These are phyloP conservation scores for Xeromyces bisporus DNA, from an alignment of 495 filamentous ascomycete species.

Conservation along the genomic window DNA sequence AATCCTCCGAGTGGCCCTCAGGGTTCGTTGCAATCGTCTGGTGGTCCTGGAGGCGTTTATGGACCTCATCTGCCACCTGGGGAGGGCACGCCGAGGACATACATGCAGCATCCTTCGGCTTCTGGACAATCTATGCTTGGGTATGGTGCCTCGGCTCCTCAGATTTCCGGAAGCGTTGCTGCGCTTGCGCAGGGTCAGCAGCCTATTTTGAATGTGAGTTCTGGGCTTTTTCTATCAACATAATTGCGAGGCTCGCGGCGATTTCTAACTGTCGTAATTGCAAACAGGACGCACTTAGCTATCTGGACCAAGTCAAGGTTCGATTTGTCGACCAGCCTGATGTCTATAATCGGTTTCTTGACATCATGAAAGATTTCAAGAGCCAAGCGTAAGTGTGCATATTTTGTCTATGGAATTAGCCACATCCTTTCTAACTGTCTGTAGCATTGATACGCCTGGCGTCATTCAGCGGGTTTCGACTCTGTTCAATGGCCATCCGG, in stretches of 20 bases:
- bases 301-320: slow-evolving; percentile 96
- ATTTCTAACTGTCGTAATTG: too few relatives aligned
- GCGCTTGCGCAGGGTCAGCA: slow-evolving; percentile 71
- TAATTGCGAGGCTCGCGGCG: too few relatives aligned
- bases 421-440: slow-evolving; percentile 6
- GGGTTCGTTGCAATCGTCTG: slow-evolving; percentile 48
- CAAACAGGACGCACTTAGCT: slow-evolving; percentile 82
- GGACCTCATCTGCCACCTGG: slow-evolving; percentile 46
- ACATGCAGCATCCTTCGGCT: slow-evolving; percentile 44
- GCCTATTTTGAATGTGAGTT: slow-evolving; percentile 77
- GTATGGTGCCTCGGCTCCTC: slow-evolving; percentile 27
- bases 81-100: slow-evolving; percentile 41
- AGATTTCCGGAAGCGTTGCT: slow-evolving; percentile 38
- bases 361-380: slow-evolving; percentile 99
- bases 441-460: slow-evolving; percentile 88
- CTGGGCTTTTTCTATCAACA: too few relatives aligned
- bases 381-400: slow-evolving; percentile 66
- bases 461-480: slow-evolving; percentile 94
- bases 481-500: slow-evolving; percentile 93
- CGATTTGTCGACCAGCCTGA: slow-evolving; percentile 94
- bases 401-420: background rate
- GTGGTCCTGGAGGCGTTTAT: slow-evolving; percentile 46
- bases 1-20: slow-evolving; percentile 32
- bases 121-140: slow-evolving; percentile 45
- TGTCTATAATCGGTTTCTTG: slow-evolving; percentile 93